phyloP scores from a whole-genome alignment of 1,284 basidiomycete genomes.

The Ustilago vetiveriae region DNA sequence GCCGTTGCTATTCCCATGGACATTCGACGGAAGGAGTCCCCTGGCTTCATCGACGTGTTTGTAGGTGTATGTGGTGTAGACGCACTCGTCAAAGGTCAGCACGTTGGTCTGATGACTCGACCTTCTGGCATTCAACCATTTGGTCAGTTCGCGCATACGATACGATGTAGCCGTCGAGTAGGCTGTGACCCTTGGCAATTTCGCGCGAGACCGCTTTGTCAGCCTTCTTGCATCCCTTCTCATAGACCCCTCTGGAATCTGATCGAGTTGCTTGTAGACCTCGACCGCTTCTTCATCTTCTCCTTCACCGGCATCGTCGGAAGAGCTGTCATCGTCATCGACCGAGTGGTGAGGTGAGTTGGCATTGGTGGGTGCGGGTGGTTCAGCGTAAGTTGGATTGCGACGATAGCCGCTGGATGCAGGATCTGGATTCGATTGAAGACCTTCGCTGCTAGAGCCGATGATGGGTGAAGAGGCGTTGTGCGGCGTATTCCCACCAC shows the following conservation, averaged over 20 bases:
- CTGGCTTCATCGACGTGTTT: conserved; percentile 61
- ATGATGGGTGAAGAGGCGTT: conserved; percentile 31
- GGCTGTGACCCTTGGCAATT: conserved; percentile 90
- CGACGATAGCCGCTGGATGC: conserved; percentile 13
- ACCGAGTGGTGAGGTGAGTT: conserved; percentile 28
- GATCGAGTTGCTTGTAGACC: conserved; percentile 57
- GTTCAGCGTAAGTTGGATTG: conserved; percentile 22
- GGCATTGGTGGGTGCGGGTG: conserved; percentile 13
- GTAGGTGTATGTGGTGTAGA: conserved; percentile 66
- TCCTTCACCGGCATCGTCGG: conserved; percentile 45
- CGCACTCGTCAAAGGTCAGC: conserved; percentile 65
- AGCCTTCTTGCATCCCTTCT: conserved; percentile 86
- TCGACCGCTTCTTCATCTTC: conserved; percentile 54
- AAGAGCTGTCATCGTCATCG: conserved; percentile 43
- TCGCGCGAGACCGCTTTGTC: conserved; percentile 93
- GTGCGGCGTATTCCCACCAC: conserved; percentile 30
- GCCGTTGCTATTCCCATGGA: conserved; percentile 13
- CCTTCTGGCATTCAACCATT: conserved; percentile 84
- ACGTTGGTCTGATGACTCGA: conserved; percentile 78
- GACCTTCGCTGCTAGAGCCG: neutral
- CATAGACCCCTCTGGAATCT: conserved; percentile 90
- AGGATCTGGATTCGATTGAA: conserved; percentile 1
- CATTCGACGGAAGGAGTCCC: conserved; percentile 24
- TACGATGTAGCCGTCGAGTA: conserved; percentile 96
- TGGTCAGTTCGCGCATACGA: conserved; percentile 83